Evolutionary conservation across 306 rosid species (phyloP), one percentile per base, ranked within the genome.

Genomic region (Luffa acutangula): DNA sequence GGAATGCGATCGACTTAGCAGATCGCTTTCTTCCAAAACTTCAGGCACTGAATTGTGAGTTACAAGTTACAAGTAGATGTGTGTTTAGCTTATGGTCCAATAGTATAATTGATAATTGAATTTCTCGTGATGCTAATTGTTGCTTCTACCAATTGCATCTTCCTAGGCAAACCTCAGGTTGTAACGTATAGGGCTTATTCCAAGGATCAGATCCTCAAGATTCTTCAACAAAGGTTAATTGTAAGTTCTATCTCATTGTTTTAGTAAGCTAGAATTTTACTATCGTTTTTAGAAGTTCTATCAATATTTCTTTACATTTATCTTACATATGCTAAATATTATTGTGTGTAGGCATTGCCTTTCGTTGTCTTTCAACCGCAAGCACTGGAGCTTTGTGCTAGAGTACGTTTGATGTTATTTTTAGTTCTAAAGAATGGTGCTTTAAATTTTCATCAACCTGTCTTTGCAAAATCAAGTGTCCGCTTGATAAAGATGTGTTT

Each of bases 21-120:
- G 98, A 90, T 82, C 97, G 97, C 54, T 95, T 92, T 81, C 93
- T 94, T 81, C 98, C 98, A 17, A 87, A 87, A 81, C 96, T 94
- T 54, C 87, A 90, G 84, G 84, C 98, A 65, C 82, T 92, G 80
- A 94, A 90, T 85, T 94, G 98, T 94, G 85, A 91, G 97, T 88
- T 56, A 20, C 56, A 2, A 91, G 97, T 88, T 56, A 20, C 56
- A 2, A 70, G n/a, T 45, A 11, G 9, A 21, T 0, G 31, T 67
- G 15, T 18, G 17, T 9, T 70, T 36, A 45, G 56, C n/a, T 66
- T 69, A 65, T 67, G 75, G 7, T 17, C 5, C 74, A 41, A 67
- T 4, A 2, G 51, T 18, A 39, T 0, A 67, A 18, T 43, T 8
- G 21, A 41, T 18, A 67, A 3, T 41, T 43, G 14, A 42, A 13